Evolutionary conservation across 768 basidiomycete genomes (phyloP), one percentile per base, ranked within the genome.

Genomic region (Pleurotus platypus): DNA sequence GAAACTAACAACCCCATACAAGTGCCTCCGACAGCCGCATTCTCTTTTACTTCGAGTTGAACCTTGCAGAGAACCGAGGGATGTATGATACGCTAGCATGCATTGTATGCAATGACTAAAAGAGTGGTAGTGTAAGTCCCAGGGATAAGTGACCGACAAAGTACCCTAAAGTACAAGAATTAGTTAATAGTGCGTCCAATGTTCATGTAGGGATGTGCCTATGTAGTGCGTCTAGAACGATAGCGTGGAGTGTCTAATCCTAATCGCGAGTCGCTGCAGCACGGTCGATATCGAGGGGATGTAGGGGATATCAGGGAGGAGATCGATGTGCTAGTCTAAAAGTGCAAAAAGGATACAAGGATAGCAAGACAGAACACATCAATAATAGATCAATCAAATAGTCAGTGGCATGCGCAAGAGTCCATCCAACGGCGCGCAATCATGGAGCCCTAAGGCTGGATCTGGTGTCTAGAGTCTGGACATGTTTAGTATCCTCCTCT

Each of bases 401-500:
- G 42, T 35, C 2, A 35, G 11, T 35, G 0, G 30, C 30, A 35
- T 35, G 30, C 30, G 30, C 30, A 35, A 35, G 30, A 35, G 30
- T 35, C 9, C 30, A 35, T 35, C 30, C 49, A 51, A 22, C 13
- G n/a, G 35, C 16, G 37, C 12, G 24, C 12, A 3, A 35, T 51
- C 30, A 51, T 45, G 43, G n/a, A 8, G 1, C n/a, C 20, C 43
- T 8, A 13, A 45, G 20, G 20, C 43, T 45, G 16, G 43, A 45
- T 45, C 16, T 15, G 46, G 18, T 3, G 24, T 20, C 38, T 39
- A 42, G 38, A 13, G 42, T 8, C n/a, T 30, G 16, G 24, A 35
- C n/a, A 16, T 45, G 42, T 55, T 58, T 55, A 65, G 60, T 61
- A 66, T 49, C 65, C 69, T 49, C 65, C 69, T 67, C 74, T 67